These are phyloP conservation scores for Pythium dissimile DNA, from an alignment of 352 stramenopile species.

Conservation along the genomic window DNA sequence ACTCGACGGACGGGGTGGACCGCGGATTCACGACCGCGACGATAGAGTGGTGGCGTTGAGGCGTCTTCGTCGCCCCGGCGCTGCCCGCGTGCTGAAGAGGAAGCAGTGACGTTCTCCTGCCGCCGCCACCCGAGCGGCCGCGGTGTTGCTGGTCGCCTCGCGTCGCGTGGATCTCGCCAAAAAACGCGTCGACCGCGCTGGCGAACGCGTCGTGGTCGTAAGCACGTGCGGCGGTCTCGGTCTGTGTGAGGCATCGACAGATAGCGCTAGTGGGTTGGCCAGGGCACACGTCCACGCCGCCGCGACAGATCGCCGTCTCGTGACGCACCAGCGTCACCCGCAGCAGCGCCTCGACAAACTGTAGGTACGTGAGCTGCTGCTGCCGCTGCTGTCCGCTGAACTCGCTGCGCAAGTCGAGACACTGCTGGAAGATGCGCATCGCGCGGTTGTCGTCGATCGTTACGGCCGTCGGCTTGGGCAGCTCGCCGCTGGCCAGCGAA, in stretches of 20 bases:
- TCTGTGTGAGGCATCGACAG: slow-evolving; percentile 38
- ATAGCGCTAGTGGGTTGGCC: slow-evolving; percentile 41
- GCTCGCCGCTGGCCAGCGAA: neutral
- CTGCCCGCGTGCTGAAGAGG: too few relatives aligned
- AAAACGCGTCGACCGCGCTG: slow-evolving; percentile 42
- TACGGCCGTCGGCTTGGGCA: neutral
- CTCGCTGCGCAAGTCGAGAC: slow-evolving; percentile 31
- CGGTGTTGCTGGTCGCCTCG: slow-evolving; percentile 21
- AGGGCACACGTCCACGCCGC: slow-evolving; percentile 50
- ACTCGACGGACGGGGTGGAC: neutral
- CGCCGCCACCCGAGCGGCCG: too few relatives aligned
- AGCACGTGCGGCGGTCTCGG: slow-evolving; percentile 7
- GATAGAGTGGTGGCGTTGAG: too few relatives aligned
- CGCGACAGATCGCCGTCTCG: slow-evolving; percentile 46
- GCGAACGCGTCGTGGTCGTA: slow-evolving; percentile 47
- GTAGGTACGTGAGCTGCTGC: slow-evolving; percentile 34
- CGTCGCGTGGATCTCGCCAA: slow-evolving; percentile 30
- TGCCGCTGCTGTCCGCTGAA: neutral
- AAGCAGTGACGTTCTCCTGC: neutral
- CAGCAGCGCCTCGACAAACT: slow-evolving; percentile 54
- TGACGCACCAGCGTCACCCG: slow-evolving; percentile 44
- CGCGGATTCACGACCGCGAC: too few relatives aligned
- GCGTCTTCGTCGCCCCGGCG: too few relatives aligned
- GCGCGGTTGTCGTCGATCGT: slow-evolving; percentile 45
- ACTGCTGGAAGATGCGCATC: slow-evolving; percentile 58